Base-by-base conservation (phyloP, 2,329 filamentous ascomycete genomes). In the Trichoderma sp. region DNA sequence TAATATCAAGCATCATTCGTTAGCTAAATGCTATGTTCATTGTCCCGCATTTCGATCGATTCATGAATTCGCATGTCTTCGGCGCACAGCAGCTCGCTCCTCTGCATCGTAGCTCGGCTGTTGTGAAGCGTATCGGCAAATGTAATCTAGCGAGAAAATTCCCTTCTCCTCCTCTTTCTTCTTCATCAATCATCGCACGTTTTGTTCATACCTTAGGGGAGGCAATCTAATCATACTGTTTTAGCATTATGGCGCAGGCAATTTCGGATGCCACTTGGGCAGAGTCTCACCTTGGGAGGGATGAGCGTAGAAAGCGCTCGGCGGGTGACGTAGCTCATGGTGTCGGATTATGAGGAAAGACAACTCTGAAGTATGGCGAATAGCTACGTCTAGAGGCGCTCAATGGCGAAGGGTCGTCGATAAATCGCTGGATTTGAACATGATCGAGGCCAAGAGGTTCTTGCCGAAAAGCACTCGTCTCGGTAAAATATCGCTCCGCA, bases 271-370 rank as follows among this genome's bases (percentile, higher is more conserved):
- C 73, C 74, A 71, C 69, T 70, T 72, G 47, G 21, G 72, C 71
- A 73, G 71, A 73, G 72, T 76, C 86, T 76, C 86, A 97, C 95
- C 94, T 99, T 99, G 80, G 96, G 96, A 77, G 96, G 96, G 79
- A 99, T 97, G 83, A 99, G 91, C 87, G 96, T 97, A 81, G 96
- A 98, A 81, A 97, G 91, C 88, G 89, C 92, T 85, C 94, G 91
- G 85, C 92, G 92, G 80, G 90, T 89, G 80, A 96, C 88, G 89
- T 90, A 96, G 88, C 93, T 97, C 94, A 97, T 97, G 84, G 85
- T 93, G 87, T 58, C 74, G 72, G 73, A 73, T 75, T 70, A 66
- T 68, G 70, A 74, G 72, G 74, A 76, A 72, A 74, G 72, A 70
- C 71, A 31, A 31, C 72, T 71, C 70, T 73, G 71, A 70, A 68